These are phyloP conservation scores for Leptodermis oblonga DNA, from an alignment of 257 asterid genomes.

Conservation along the genomic window DNA sequence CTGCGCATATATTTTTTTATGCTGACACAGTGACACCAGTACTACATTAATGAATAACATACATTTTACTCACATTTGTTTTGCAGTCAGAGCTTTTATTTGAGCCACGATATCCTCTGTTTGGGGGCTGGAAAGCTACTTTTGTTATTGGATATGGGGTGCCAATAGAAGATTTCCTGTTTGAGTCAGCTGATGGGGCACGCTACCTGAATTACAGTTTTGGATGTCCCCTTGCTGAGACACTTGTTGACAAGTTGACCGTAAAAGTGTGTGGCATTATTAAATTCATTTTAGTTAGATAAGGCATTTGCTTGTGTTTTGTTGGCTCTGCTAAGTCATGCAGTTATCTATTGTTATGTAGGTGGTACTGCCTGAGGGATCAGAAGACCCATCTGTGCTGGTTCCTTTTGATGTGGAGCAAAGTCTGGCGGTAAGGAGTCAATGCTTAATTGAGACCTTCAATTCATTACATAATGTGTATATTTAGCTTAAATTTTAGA, in stretches of 20 bases:
- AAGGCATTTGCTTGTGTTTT: slow-evolving; percentile 18
- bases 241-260: slow-evolving; percentile 82
- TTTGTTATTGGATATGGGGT: slow-evolving; percentile 86
- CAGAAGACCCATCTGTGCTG: slow-evolving; percentile 63
- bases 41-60: not conserved
- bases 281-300: not conserved
- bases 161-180: slow-evolving; percentile 88
- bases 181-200: slow-evolving; percentile 66
- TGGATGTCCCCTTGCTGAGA: slow-evolving; percentile 83
- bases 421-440: slow-evolving; percentile 62
- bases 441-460: not conserved
- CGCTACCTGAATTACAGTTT: slow-evolving; percentile 90
- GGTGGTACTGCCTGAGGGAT: slow-evolving; percentile 99
- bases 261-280: slow-evolving; percentile 52
- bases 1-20: too few species aligned
- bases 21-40: too few species aligned
- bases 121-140: slow-evolving; percentile 99
- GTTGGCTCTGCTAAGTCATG: slow-evolving; percentile 6
- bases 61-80: slow-evolving; percentile 10
- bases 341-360: slow-evolving; percentile 29
- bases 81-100: slow-evolving; percentile 87
- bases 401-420: slow-evolving; percentile 69
- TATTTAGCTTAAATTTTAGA: not conserved
- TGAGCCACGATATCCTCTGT: slow-evolving; percentile 94
- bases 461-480: slow-evolving; percentile 1